Evolutionary conservation across 768 basidiomycete genomes (phyloP), one percentile per base, ranked within the genome.

Genomic region (Auriculariales sp.): DNA sequence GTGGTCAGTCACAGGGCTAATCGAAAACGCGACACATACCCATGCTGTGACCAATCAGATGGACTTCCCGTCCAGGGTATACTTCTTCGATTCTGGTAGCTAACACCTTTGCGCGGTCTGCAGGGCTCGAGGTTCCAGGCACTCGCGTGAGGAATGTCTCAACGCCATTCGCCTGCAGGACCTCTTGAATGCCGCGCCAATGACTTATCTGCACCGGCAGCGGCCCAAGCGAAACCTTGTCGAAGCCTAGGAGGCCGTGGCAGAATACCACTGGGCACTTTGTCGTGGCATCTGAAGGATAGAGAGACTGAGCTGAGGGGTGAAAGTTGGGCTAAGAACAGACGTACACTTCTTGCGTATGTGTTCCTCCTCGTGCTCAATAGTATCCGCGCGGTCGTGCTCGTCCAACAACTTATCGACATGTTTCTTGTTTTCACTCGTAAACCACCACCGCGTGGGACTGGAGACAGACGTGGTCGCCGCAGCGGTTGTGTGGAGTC

Each of bases 161-260:
- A 11, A 75, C 76, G 15, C 90, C 93, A 59, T 85, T 91, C 31
- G 83, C 74, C 58, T 93, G 82, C 5, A 99, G 71, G 15, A 86
- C 91, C 61, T 97, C 89, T 59, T 85, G 83, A 55, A 99, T 94
- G 5, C 95, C 95, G 31, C 94, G 77, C 95, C 95, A 99, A 63
- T 99, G 92, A 2, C 83, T 74, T 34, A 99, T 89, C 58, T 92
- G 80, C 15, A 97, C 57, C 3, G 89, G 81, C 81, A 67, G 2
- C 75, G 22, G 79, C 1, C 85, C 83, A 22, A 90, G 81, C 2
- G 78, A 83, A 56, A 92, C 76, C 0, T 79, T 81, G 61, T 93
- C 89, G 55, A 92, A 93, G 1, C 90, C 89, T 6, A 97, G 73
- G 1, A 95, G 74, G 7, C 93, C 94, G 60, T 98, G 94, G 56